Conservation (phyloP, 2,329 filamentous ascomycete species). For the Graphiopsis chlorocephala region DNA sequence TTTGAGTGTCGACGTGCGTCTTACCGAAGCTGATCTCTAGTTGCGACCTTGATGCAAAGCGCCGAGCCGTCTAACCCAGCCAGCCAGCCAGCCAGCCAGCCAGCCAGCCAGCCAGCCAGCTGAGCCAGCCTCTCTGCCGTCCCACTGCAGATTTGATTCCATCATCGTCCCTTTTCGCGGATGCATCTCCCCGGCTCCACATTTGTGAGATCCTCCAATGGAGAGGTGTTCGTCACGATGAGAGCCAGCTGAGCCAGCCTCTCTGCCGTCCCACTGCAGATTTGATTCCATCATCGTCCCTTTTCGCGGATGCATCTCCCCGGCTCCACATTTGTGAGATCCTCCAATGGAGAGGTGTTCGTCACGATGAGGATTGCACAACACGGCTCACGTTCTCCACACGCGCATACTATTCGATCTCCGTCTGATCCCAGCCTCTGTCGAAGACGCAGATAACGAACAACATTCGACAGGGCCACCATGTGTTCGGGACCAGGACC, state of each 20-base stretch:
- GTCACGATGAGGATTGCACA: neutral
- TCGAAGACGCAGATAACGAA: neutral
- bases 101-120: too few species aligned
- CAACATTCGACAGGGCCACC: neutral
- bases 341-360: neutral
- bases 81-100: too few species aligned
- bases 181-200: neutral
- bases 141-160: neutral
- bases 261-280: neutral
- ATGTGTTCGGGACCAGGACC: neutral
- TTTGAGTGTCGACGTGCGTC: constrained; percentile 1
- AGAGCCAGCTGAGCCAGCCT: neutral
- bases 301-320: neutral
- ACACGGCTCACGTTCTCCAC: constrained; percentile 2
- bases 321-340: constrained; percentile 1
- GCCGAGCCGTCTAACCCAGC: constrained; percentile 10
- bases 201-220: constrained; percentile 5
- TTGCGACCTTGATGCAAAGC: neutral
- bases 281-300: neutral
- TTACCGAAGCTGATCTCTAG: neutral
- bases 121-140: too few species aligned
- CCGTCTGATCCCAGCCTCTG: too few species aligned
- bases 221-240: neutral
- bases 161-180: neutral
- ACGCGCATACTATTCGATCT: neutral